Evolutionary conservation across 371 early-diverging fungal genomes (phyloP).

Genomic region (Mucor velutinosus): DNA sequence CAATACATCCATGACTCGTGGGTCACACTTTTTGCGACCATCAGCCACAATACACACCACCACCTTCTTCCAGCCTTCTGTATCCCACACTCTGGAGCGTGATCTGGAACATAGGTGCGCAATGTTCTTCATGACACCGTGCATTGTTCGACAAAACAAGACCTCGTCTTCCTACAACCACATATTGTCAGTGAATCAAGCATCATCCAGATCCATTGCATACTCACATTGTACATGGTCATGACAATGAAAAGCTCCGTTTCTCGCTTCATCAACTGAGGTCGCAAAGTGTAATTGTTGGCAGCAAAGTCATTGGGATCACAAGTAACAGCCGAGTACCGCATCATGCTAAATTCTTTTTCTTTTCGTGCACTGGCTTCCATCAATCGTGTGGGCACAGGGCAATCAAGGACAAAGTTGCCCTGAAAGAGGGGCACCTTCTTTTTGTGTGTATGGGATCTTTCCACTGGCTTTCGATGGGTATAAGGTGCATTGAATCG

Average conservation of each 20-base stretch:
- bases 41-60: constrained; percentile 86
- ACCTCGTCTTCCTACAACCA: constrained; percentile 54
- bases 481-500: constrained; percentile 2
- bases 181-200: neutral
- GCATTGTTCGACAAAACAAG: constrained; percentile 75
- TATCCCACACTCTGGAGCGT: constrained; percentile 67
- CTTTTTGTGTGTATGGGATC: constrained; percentile 12
- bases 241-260: constrained; percentile 92
- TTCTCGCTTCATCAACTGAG: constrained; percentile 69
- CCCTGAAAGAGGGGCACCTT: constrained; percentile 42
- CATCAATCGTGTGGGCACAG: constrained; percentile 68
- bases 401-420: constrained; percentile 74
- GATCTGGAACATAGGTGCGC: constrained; percentile 70
- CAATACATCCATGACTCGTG: constrained; percentile 56
- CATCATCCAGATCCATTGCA: neutral
- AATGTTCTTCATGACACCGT: constrained; percentile 81
- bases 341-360: constrained; percentile 75
- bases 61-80: constrained; percentile 82
- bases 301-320: constrained; percentile 82
- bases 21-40: constrained; percentile 74
- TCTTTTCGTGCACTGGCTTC: constrained; percentile 52
- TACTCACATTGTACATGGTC: constrained; percentile 48
- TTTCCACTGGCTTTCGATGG: constrained; percentile 8
- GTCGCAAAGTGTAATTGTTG: constrained; percentile 79
- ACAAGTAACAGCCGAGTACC: constrained; percentile 84